phyloP scores from a whole-genome alignment of 2,329 filamentous ascomycete species.

The Ustulina deusta region DNA sequence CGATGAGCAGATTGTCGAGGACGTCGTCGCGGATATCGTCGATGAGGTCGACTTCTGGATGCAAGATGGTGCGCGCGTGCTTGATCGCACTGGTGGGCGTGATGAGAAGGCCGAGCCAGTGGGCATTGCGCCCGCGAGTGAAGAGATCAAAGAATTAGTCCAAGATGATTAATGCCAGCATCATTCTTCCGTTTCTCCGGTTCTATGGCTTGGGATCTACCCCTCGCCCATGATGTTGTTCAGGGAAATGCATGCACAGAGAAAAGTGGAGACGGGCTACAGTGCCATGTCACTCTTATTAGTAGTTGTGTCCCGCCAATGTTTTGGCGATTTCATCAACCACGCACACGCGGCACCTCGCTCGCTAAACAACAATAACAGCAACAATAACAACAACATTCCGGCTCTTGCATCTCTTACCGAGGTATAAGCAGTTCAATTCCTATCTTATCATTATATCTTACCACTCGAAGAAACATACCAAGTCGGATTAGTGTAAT shows the following conservation, averaged over 20 bases:
- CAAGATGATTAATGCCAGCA: constrained; percentile 64
- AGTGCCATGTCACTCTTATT: not conserved
- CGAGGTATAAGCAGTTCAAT: not conserved
- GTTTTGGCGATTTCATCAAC: not conserved
- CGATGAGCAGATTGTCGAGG: constrained; percentile 93
- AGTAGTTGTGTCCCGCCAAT: not conserved
- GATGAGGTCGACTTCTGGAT: constrained; percentile 94
- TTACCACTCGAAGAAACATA: not conserved
- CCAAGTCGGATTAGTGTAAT: not conserved
- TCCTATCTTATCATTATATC: not conserved
- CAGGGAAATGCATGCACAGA: not conserved
- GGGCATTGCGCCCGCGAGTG: constrained; percentile 59
- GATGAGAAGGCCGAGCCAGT: constrained; percentile 59
- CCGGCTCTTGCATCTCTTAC: not conserved
- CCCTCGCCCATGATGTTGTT: not conserved
- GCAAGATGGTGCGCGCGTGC: constrained; percentile 70
- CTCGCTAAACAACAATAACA: not conserved
- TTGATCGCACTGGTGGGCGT: constrained; percentile 58
- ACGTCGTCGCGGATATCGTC: constrained; percentile 90
- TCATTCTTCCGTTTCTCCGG: not conserved
- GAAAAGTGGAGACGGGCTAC: not conserved
- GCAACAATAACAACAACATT: not conserved
- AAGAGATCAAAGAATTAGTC: constrained; percentile 74
- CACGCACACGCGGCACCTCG: not conserved
- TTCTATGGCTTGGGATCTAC: not conserved